A percentile compares a stretch with the other conserved stretches of the same genome.
Evolutionary conservation across 352 stramenopile species (phyloP).

Genomic region (Phytophthora colocasiae): DNA sequence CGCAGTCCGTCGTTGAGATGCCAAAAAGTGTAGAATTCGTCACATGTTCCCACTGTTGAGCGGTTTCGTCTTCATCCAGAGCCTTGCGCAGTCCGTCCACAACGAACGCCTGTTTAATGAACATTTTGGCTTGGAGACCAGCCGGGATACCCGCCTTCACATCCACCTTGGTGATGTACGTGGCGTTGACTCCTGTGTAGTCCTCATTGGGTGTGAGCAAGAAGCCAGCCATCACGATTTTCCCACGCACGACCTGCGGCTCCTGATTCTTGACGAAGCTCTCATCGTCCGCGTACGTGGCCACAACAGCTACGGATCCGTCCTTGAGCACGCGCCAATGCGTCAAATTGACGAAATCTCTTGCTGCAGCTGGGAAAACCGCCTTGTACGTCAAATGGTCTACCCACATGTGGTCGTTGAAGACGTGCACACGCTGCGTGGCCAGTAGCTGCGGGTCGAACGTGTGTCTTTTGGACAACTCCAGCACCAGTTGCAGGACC

Average conservation of each 20-base stretch:
- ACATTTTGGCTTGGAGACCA: conserved; percentile 71
- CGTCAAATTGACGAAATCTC: conserved; percentile 74
- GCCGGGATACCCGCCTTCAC: conserved; percentile 64
- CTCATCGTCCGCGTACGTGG: conserved; percentile 47
- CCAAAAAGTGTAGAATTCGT: conserved; percentile 61
- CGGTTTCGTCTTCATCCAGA: conserved; percentile 55
- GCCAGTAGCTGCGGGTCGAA: conserved; percentile 70
- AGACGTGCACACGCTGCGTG: conserved; percentile 59
- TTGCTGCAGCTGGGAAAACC: conserved; percentile 59
- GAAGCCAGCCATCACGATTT: conserved; percentile 67
- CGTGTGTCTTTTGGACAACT: conserved; percentile 48
- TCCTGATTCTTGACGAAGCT: conserved; percentile 50
- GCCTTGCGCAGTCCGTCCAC: conserved; percentile 63
- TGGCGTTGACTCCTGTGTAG: conserved; percentile 57
- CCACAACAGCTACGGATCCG: conserved; percentile 61
- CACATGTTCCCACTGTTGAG: conserved; percentile 40
- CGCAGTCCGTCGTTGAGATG: conserved; percentile 46
- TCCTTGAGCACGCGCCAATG: conserved; percentile 78
- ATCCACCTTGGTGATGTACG: conserved; percentile 77
- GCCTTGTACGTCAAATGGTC: conserved; percentile 77
- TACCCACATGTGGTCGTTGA: conserved; percentile 76
- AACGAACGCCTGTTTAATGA: conserved; percentile 76
- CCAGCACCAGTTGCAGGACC: conserved; percentile 67
- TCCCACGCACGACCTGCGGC: conserved; percentile 58
- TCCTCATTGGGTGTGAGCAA: conserved; percentile 66